phyloP scores from a whole-genome alignment of 495 filamentous ascomycete genomes.

The Evernia prunastri region DNA sequence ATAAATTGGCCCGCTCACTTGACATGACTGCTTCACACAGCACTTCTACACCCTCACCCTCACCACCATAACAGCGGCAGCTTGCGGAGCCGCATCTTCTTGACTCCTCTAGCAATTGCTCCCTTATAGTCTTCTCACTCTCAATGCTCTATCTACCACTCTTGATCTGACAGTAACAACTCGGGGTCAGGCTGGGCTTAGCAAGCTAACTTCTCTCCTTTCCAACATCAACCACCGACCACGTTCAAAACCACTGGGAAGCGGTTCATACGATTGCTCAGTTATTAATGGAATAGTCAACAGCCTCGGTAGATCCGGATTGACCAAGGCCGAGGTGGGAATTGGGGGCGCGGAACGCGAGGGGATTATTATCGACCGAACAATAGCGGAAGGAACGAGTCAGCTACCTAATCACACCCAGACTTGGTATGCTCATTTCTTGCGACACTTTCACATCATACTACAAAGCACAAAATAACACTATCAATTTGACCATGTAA shows the following conservation, averaged over 20 bases:
- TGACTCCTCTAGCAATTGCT: background rate
- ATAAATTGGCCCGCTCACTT: background rate
- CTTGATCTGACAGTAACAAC: background rate
- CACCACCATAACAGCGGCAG: background rate
- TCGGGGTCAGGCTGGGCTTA: constrained; percentile 1
- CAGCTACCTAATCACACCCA: background rate
- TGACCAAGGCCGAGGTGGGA: background rate
- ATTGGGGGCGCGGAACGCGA: background rate
- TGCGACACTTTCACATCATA: background rate
- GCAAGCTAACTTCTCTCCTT: constrained; percentile 3
- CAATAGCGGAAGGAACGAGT: background rate
- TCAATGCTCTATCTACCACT: background rate
- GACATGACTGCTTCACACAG: background rate
- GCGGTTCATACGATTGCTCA: background rate
- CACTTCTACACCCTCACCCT: background rate
- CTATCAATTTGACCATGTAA: background rate
- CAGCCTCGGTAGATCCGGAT: background rate
- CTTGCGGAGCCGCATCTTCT: background rate
- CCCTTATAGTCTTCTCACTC: background rate
- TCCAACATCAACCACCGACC: background rate
- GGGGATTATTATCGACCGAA: background rate
- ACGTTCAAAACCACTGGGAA: background rate
- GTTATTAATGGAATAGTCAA: background rate
- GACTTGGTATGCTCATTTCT: background rate
- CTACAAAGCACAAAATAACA: background rate